These are phyloP conservation scores for Citeromyces hawaiiensis DNA, from an alignment of 1,139 yeast species.

Conservation along the genomic window DNA sequence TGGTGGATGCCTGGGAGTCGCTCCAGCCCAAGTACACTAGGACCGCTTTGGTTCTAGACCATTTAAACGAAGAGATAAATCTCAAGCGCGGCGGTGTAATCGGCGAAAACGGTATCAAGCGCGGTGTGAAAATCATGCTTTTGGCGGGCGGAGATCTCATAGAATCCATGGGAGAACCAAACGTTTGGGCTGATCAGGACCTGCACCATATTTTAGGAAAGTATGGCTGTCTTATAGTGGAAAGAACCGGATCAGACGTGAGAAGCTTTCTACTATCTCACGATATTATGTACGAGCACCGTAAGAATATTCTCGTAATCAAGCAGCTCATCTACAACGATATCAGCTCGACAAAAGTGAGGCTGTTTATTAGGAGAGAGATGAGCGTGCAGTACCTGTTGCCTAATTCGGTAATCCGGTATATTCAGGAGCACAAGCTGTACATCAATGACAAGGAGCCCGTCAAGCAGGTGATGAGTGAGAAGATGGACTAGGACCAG, in stretches of 20 bases:
- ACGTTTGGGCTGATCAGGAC: constrained; percentile 97
- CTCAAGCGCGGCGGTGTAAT: constrained; percentile 79
- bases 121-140: constrained; percentile 90
- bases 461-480: constrained; percentile 76
- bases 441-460: constrained; percentile 85
- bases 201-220: constrained; percentile 89
- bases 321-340: constrained; percentile 94
- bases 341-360: constrained; percentile 86
- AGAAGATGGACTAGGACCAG: constrained; percentile 9
- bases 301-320: constrained; percentile 85
- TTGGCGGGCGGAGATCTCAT: constrained; percentile 96
- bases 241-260: constrained; percentile 93
- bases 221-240: constrained; percentile 93
- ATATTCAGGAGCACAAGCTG: constrained; percentile 82
- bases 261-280: constrained; percentile 82
- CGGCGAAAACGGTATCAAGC: constrained; percentile 56
- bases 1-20: constrained; percentile 99
- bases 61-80: constrained; percentile 90
- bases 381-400: constrained; percentile 93
- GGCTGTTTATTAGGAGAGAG: constrained; percentile 82
- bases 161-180: constrained; percentile 99
- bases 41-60: constrained; percentile 92
- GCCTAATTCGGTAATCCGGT: constrained; percentile 90
- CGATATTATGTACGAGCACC: constrained; percentile 93
- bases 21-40: constrained; percentile 84